Conservation (phyloP, 208 protist genomes). For the Trypanosoma rangeli region DNA sequence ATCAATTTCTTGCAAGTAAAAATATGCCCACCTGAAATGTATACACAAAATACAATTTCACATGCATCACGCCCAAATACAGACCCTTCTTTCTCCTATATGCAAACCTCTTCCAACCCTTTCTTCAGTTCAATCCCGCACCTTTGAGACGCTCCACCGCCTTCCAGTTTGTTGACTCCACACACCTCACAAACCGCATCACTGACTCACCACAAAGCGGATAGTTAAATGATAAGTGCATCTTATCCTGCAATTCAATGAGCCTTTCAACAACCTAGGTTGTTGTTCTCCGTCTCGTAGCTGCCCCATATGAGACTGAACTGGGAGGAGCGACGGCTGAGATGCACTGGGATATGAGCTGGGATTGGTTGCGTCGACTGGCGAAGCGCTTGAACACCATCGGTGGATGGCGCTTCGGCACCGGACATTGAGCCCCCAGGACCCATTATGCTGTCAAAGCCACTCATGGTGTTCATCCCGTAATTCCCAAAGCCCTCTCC, state of each 20-base stretch:
- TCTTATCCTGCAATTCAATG: constrained; percentile 44
- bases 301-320: not conserved
- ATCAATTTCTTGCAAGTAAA: too few species aligned
- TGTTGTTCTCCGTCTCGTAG: not conserved
- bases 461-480: constrained; percentile 43
- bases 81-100: not conserved
- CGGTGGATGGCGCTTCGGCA: constrained; percentile 15
- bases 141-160: constrained; percentile 37
- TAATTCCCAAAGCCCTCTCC: not conserved
- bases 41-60: too few species aligned
- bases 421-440: constrained; percentile 43
- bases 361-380: constrained; percentile 59
- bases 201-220: constrained; percentile 75
- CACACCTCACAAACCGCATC: constrained; percentile 69
- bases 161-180: constrained; percentile 51
- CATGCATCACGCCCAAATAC: too few species aligned
- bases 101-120: constrained; percentile 43
- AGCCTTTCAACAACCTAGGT: constrained; percentile 30
- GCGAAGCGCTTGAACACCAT: constrained; percentile 60
- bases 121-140: constrained; percentile 44
- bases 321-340: not conserved
- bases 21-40: too few species aligned
- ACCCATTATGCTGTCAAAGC: constrained; percentile 9
- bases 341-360: constrained; percentile 31
- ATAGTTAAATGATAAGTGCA: constrained; percentile 62